Evolutionary conservation across 192 early-diverging fungal genomes (phyloP).

Genomic region (Podila epicladia): DNA sequence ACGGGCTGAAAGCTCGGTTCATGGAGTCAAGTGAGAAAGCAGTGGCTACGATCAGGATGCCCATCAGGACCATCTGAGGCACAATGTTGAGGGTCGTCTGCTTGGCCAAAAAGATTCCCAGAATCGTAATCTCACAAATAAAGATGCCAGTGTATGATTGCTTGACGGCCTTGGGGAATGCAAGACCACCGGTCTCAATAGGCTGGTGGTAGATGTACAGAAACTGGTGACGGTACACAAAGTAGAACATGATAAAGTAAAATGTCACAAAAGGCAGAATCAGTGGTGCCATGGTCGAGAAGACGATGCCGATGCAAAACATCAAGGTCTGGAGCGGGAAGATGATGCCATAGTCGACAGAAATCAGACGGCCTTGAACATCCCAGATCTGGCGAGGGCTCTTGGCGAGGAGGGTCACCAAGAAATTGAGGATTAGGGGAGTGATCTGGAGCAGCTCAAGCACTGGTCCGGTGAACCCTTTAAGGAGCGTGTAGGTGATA

Average conservation of each 20-base stretch:
- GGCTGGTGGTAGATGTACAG: conserved; percentile 75
- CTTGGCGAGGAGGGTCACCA: conserved; percentile 65
- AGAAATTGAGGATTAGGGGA: conserved; percentile 70
- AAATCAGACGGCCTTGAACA: conserved; percentile 58
- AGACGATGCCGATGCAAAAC: conserved; percentile 78
- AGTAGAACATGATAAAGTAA: conserved; percentile 77
- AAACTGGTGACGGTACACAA: conserved; percentile 87
- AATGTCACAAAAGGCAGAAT: conserved; percentile 77
- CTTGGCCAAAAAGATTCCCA: conserved; percentile 76
- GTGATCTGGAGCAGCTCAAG: conserved; percentile 75
- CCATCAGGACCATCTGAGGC: conserved; percentile 55
- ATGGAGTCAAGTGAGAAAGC: conserved; percentile 62
- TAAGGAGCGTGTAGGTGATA: conserved; percentile 85
- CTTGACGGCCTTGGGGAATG: conserved; percentile 68
- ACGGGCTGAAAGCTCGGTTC: conserved; percentile 64
- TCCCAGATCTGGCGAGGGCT: conserved; percentile 76
- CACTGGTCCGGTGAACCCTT: conserved; percentile 71
- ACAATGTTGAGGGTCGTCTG: conserved; percentile 54
- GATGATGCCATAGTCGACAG: conserved; percentile 66
- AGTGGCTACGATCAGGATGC: conserved; percentile 59
- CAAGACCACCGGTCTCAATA: conserved; percentile 69
- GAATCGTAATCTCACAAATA: conserved; percentile 75
- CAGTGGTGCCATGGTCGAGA: conserved; percentile 83
- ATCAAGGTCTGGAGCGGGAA: conserved; percentile 77
- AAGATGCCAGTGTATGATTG: conserved; percentile 76